These are phyloP conservation scores for Thalassiosira pacifica DNA, from an alignment of 352 stramenopile species.

Conservation along the genomic window DNA sequence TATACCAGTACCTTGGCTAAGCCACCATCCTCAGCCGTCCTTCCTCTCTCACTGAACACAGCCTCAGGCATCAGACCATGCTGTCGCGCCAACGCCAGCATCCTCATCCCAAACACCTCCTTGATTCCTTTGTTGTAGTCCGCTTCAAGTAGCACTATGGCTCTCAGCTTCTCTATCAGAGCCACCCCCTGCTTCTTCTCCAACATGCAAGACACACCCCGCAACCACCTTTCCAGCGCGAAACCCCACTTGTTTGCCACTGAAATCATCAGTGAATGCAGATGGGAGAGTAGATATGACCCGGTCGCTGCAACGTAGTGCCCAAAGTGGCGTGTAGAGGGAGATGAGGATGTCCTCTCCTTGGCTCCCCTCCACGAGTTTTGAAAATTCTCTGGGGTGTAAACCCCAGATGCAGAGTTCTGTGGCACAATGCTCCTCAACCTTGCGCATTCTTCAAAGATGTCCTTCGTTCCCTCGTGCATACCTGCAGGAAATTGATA, in stretches of 20 bases:
- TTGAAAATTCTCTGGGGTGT: too few relatives aligned
- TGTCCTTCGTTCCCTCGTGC: background rate
- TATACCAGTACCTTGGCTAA: conserved; percentile 23
- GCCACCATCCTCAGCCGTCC: conserved; percentile 12
- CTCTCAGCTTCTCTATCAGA: conserved; percentile 36
- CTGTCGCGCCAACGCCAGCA: conserved; percentile 20
- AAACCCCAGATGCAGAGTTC: too few relatives aligned
- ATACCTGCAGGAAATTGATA: background rate
- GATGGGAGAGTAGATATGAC: conserved; percentile 24
- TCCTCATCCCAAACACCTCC: conserved; percentile 20
- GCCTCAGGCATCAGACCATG: conserved; percentile 18
- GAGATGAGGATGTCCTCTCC: conserved; percentile 61
- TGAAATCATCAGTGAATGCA: conserved; percentile 40
- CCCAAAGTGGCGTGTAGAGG: conserved; percentile 46
- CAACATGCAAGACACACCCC: conserved; percentile 50
- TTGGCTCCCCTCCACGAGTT: conserved; percentile 40
- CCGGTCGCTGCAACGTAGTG: conserved; percentile 51
- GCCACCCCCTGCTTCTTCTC: conserved; percentile 41
- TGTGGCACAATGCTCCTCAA: conserved; percentile 8
- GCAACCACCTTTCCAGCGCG: conserved; percentile 26
- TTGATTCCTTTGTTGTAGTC: conserved; percentile 55
- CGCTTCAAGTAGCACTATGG: conserved; percentile 52
- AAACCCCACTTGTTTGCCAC: conserved; percentile 26
- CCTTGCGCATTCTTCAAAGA: conserved; percentile 12
- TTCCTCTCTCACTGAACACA: conserved; percentile 13